Base-by-base conservation (phyloP, 2,329 filamentous ascomycete species). In the Fusarium heterosporum region DNA sequence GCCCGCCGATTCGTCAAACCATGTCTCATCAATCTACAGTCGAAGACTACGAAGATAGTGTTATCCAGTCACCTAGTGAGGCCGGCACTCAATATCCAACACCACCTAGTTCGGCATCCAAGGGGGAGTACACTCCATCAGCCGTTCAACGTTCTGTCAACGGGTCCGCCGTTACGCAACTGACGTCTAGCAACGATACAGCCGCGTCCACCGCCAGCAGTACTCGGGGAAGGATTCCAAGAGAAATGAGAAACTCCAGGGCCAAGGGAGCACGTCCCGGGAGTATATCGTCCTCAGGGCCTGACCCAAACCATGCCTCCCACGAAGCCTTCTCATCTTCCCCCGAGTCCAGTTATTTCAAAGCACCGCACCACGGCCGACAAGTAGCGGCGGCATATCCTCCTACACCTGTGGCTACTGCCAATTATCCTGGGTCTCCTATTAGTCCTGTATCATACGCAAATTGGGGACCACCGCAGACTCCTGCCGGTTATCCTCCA, bases 151-250 rank as follows among this genome's bases (percentile, higher is more conserved):
- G 60, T 30, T 50, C 47, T 48, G 39, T 30, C 41, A 60, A 36
- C 64, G 63, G 64, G 64, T 64, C 63, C 26, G 38, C 50, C 47
- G 66, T 69, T 69, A 69, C 66, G 61, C 66, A 69, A 26, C 57
- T 55, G 49, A 56, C 66, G 32, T 30, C 59, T 17, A 63, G 38
- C 40, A 57, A 60, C 22, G 51, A 66, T 29, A 19, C 57, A 43
- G 41, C 47, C 30, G 28, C 16, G 12, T 17, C 41, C 22, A 69
- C 48, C 19, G 25, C 54, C 25, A 46, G 30, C 36, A 29, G 60
- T 16, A 53, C 22, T 22, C 66, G 54, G 28, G 54, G 34, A 25
- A 69, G 47, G 22, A 34, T 41, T 11, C 19, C 25, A 26, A 63
- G 49, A 26, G 62, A 69, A 28, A n/a, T 25, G 10, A 66, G 42